Percentiles rank a stretch among this genome's conserved stretches.
Conservation (phyloP, 1,139 yeast species). For the Taphrina flavorubra region DNA sequence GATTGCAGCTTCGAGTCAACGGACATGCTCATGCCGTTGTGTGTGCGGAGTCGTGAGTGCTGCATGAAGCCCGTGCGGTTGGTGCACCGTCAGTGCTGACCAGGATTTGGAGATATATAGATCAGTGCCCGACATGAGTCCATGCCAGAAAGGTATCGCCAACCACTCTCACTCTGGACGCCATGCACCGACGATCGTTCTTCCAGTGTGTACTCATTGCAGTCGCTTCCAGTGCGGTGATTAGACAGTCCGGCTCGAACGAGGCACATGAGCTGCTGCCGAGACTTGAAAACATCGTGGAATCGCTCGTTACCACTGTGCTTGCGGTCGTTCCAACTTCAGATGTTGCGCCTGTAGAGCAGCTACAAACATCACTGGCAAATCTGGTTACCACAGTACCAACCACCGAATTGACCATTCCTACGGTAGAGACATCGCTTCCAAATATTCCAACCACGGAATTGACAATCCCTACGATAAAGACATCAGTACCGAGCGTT, state of each 20-base stretch:
- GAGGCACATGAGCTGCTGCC: neutral
- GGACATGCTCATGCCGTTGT: neutral
- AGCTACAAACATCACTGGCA: neutral
- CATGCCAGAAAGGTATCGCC: neutral
- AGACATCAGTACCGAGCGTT: no score
- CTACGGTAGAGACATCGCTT: no score
- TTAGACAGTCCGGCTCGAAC: neutral
- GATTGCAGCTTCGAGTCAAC: neutral
- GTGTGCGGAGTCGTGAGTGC: neutral
- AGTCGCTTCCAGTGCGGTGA: neutral
- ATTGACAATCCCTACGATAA: no score
- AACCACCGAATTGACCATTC: no score
- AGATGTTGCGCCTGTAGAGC: neutral
- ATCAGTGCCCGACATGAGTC: neutral
- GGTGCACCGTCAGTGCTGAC: no score
- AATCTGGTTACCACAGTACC: neutral
- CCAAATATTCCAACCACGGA: no score
- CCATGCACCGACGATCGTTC: slow-evolving; percentile 1
- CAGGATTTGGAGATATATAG: neutral
- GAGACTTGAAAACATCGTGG: neutral
- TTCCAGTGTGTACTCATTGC: neutral
- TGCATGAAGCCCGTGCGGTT: neutral
- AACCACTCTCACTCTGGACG: neutral
- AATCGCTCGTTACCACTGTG: neutral
- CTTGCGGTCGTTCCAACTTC: neutral